phyloP scores from a whole-genome alignment of 2,329 filamentous ascomycete genomes.

The Onygenales sp. region DNA sequence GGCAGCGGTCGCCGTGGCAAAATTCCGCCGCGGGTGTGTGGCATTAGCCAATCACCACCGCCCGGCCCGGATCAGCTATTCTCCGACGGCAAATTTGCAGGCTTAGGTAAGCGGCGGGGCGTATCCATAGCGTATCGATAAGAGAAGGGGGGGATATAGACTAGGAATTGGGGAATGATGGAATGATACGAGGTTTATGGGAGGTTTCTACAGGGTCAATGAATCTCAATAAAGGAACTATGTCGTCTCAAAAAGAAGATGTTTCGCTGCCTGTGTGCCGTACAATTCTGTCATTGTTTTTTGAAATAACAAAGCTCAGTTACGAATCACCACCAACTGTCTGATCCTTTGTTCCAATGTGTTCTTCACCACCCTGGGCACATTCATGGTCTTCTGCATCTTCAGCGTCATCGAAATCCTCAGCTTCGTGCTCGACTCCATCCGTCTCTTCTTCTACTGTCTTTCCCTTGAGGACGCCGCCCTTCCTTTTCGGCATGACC shows the following conservation, averaged over 20 bases:
- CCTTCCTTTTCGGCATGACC: constrained; percentile 82
- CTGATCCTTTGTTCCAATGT: neutral
- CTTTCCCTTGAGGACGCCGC: constrained; percentile 9
- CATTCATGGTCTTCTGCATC: neutral
- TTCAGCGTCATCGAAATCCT: neutral
- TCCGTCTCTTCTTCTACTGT: neutral
- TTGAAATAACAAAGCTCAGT: neutral
- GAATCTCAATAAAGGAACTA: no score
- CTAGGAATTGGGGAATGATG: neutral
- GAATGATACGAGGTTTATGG: neutral
- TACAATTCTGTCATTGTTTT: neutral
- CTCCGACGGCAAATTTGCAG: neutral
- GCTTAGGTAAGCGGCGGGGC: neutral
- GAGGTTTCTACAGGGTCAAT: no score
- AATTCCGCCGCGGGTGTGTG: neutral
- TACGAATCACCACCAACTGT: neutral
- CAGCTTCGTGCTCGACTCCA: neutral
- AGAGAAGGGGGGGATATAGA: neutral
- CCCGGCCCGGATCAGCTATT: neutral
- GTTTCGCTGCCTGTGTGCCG: no score
- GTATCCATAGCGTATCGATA: neutral
- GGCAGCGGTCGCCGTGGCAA: constrained; percentile 6
- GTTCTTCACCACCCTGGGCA: neutral
- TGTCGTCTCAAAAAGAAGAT: no score
- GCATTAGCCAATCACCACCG: constrained; percentile 1